A percentile compares a stretch with the other conserved stretches of the same genome.
Conservation (phyloP, 225 moss, liverwort and hornwort species). For the Straminergon stramineum region DNA sequence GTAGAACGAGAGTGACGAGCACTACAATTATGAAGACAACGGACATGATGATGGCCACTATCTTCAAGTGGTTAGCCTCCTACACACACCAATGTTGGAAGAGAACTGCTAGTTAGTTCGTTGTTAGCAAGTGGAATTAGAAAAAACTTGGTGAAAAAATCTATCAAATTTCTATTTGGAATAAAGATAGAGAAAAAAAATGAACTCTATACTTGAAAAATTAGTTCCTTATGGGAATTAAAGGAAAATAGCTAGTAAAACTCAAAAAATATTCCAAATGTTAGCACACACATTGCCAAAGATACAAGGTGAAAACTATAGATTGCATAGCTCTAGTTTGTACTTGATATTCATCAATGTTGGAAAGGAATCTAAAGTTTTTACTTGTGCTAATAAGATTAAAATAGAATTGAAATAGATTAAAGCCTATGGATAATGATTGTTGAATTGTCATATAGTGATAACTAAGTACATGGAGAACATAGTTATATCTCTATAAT, state of each 20-base stretch:
- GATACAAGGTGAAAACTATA: not conserved
- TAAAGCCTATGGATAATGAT: not conserved
- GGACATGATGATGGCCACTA: conserved; percentile 77
- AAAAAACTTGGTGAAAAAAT: not conserved
- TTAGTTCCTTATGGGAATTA: not conserved
- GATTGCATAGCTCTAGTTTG: not conserved
- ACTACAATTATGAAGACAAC: conserved; percentile 47
- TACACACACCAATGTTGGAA: not conserved
- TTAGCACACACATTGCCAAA: not conserved
- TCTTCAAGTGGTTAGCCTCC: conserved; percentile 78
- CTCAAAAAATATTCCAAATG: not conserved
- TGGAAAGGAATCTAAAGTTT: not conserved
- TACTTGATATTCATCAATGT: not conserved
- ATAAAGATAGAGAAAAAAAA: not conserved
- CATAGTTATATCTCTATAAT: not conserved
- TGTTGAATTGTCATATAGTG: not conserved
- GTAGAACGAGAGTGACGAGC: conserved; percentile 59
- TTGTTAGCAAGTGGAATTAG: rapidly evolving
- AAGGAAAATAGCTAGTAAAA: not conserved
- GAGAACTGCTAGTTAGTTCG: rapidly evolving
- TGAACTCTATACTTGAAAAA: rapidly evolving
- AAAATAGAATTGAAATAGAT: not conserved
- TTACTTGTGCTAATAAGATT: not conserved
- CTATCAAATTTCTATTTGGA: not conserved
- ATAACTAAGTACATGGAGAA: not conserved